Evolutionary conservation across 768 basidiomycete species (phyloP).

Genomic region (Lepiota venenata): DNA sequence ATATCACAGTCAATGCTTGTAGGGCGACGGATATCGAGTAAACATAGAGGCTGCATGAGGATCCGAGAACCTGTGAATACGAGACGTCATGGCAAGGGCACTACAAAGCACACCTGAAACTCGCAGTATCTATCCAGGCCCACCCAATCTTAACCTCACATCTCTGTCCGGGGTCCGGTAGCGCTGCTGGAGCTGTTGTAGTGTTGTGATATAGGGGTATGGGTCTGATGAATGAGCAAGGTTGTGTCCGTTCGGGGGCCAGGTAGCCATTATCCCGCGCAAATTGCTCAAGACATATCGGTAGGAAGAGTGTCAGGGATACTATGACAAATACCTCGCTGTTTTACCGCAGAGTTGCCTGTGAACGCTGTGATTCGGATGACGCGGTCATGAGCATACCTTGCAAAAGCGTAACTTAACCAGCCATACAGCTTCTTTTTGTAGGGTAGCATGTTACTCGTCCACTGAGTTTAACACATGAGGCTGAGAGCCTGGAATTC

Average conservation of each 20-base stretch:
- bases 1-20: slow-evolving; percentile 93
- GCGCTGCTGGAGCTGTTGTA: slow-evolving; percentile 4
- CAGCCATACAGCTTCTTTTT: slow-evolving; percentile 61
- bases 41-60: slow-evolving; percentile 64
- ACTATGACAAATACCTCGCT: slow-evolving; percentile 84
- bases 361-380: neutral
- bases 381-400: slow-evolving; percentile 34
- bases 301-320: slow-evolving; percentile 76
- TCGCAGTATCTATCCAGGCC: slow-evolving; percentile 87
- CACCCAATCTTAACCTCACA: slow-evolving; percentile 85
- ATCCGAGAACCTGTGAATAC: neutral
- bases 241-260: slow-evolving; percentile 60
- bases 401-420: slow-evolving; percentile 85
- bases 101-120: slow-evolving; percentile 66
- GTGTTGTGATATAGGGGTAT: slow-evolving; percentile 14
- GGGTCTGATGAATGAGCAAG: slow-evolving; percentile 40
- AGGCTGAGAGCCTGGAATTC: too few relatives aligned
- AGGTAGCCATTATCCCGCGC: slow-evolving; percentile 85
- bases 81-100: neutral
- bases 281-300: slow-evolving; percentile 84
- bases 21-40: slow-evolving; percentile 86
- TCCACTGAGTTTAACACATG: neutral
- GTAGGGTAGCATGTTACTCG: slow-evolving; percentile 19
- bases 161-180: slow-evolving; percentile 34
- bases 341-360: neutral